These are phyloP conservation scores for Candida tammaniensis DNA, from an alignment of 805 yeast species.

Conservation along the genomic window DNA sequence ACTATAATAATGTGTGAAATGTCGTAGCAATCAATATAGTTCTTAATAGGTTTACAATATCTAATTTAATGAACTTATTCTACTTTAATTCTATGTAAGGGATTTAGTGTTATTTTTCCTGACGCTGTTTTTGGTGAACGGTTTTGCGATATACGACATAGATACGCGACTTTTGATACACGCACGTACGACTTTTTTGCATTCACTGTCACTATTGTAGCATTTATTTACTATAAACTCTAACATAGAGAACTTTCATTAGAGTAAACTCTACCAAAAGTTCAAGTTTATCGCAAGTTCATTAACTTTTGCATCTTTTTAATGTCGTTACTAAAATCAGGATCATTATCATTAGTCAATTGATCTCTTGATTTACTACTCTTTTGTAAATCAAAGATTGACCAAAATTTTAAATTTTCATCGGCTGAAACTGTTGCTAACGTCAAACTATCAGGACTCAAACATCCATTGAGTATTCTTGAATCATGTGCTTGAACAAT, in stretches of 20 bases:
- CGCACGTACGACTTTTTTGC: too few species aligned
- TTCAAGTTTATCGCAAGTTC: slow-evolving; percentile 24
- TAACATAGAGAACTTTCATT: too few species aligned
- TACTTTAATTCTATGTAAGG: too few species aligned
- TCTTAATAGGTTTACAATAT: background rate
- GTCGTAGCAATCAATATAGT: too few species aligned
- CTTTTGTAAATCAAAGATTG: slow-evolving; percentile 63
- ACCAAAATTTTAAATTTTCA: slow-evolving; percentile 94
- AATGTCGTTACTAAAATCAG: slow-evolving; percentile 16
- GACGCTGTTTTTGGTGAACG: too few species aligned
- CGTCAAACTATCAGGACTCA: slow-evolving; percentile 88
- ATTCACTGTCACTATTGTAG: too few species aligned
- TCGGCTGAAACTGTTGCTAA: slow-evolving; percentile 95
- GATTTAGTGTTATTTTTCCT: too few species aligned
- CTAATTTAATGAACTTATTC: too few species aligned
- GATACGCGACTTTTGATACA: too few species aligned
- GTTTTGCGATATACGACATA: too few species aligned
- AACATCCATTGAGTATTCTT: slow-evolving; percentile 74
- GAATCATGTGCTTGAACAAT: slow-evolving; percentile 86
- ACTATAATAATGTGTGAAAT: background rate
- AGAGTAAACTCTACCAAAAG: slow-evolving; percentile 2
- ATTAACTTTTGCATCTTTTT: slow-evolving; percentile 25
- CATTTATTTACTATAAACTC: too few species aligned
- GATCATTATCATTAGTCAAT: slow-evolving; percentile 12
- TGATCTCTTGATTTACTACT: slow-evolving; percentile 10